Evolutionary conservation across 768 basidiomycete species (phyloP).

Genomic region (Tricholomella constricta): DNA sequence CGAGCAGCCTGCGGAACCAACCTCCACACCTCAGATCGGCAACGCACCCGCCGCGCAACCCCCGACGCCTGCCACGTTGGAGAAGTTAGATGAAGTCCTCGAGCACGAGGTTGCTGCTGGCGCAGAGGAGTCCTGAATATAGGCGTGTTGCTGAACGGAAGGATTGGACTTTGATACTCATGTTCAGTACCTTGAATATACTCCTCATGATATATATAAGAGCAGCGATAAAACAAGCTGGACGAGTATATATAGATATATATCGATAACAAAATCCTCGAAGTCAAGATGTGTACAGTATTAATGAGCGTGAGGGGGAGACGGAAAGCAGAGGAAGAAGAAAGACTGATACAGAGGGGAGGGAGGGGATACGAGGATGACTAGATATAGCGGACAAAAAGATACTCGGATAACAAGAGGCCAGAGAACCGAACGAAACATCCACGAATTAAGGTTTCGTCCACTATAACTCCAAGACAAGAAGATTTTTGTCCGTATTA

Average conservation of each 20-base stretch:
- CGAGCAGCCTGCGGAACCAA: constrained; percentile 48
- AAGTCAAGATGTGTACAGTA: constrained; percentile 37
- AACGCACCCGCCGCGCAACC: constrained; percentile 32
- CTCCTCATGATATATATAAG: constrained; percentile 12
- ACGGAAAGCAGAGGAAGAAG: constrained; percentile 23
- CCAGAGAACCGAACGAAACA: constrained; percentile 19
- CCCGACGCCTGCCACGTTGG: constrained; percentile 40
- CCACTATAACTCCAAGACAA: constrained; percentile 16
- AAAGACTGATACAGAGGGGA: constrained; percentile 26
- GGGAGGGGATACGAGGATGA: background rate
- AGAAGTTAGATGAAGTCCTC: constrained; percentile 42
- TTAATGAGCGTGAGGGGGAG: constrained; percentile 37
- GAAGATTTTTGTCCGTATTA: constrained; percentile 28
- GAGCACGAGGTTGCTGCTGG: constrained; percentile 30
- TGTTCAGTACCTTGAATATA: constrained; percentile 16
- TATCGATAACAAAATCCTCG: constrained; percentile 40
- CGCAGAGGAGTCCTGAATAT: constrained; percentile 18
- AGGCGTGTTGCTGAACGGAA: constrained; percentile 6
- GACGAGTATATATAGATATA: constrained; percentile 32
- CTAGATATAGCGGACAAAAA: constrained; percentile 17
- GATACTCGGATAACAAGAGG: constrained; percentile 14
- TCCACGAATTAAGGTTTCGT: constrained; percentile 17
- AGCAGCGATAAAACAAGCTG: constrained; percentile 18
- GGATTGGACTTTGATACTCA: constrained; percentile 8
- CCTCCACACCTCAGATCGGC: constrained; percentile 40